Percentiles rank a stretch among this genome's conserved stretches.
These are phyloP conservation scores for Xylariomycetidae sp. DNA, from an alignment of 2,329 filamentous ascomycete genomes.

Conservation along the genomic window DNA sequence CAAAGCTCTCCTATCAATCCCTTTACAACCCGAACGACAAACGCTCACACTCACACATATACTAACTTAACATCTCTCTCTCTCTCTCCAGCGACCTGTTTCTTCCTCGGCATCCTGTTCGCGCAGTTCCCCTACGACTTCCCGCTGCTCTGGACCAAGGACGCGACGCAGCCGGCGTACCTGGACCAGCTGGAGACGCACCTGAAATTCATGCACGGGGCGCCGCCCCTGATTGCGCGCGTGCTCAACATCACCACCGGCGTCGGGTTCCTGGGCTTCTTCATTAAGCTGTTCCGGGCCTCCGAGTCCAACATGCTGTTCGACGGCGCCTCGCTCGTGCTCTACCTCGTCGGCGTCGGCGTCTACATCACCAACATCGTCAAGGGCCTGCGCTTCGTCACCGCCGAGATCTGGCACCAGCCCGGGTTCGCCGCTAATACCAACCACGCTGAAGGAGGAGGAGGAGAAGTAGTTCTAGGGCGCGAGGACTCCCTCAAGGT, in stretches of 20 bases:
- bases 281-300: constrained; percentile 92
- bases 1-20: background rate
- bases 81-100: constrained; percentile 66
- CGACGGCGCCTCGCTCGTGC: constrained; percentile 73
- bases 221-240: constrained; percentile 85
- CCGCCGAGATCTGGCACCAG: constrained; percentile 57
- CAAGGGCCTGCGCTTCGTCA: constrained; percentile 84
- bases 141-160: constrained; percentile 76
- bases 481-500: constrained; percentile 89
- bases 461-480: constrained; percentile 65
- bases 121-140: constrained; percentile 95
- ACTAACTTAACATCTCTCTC: too few relatives aligned
- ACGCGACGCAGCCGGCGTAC: constrained; percentile 60
- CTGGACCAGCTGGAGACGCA: constrained; percentile 84
- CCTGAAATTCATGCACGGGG: constrained; percentile 84
- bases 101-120: constrained; percentile 98
- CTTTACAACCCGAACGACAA: background rate
- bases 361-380: constrained; percentile 97
- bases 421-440: constrained; percentile 23
- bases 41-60: constrained; percentile 1
- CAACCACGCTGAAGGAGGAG: constrained; percentile 28
- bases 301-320: constrained; percentile 95
- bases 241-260: constrained; percentile 91
- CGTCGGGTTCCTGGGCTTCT: constrained; percentile 81
- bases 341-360: constrained; percentile 82